Percentiles rank a stretch among this genome's conserved stretches.
Conservation (phyloP, 1,284 basidiomycete species). For the Cutaneotrichosporon arboriforme region DNA sequence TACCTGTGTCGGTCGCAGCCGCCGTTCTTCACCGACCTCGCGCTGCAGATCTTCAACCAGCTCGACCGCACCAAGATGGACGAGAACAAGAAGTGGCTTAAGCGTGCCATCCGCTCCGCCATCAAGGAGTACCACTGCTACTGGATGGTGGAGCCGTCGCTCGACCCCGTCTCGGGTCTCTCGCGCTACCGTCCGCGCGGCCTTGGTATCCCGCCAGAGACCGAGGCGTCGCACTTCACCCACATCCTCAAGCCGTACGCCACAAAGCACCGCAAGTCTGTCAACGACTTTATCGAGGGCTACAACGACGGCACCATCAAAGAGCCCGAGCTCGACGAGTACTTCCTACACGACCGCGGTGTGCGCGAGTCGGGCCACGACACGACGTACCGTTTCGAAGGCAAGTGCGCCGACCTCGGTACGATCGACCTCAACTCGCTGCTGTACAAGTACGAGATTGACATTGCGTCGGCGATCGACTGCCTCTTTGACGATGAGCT, state of each 20-base stretch:
- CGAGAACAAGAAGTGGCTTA: constrained; percentile 84
- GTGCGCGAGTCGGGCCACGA: constrained; percentile 95
- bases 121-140: constrained; percentile 99
- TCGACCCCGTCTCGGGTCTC: constrained; percentile 87
- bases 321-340: constrained; percentile 89
- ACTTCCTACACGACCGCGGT: constrained; percentile 93
- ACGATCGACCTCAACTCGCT: constrained; percentile 91
- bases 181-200: constrained; percentile 91
- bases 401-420: constrained; percentile 82
- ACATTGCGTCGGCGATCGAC: constrained; percentile 86
- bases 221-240: constrained; percentile 95
- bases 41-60: constrained; percentile 94
- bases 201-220: constrained; percentile 95
- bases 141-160: constrained; percentile 88
- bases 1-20: constrained; percentile 95
- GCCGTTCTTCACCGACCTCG: constrained; percentile 97
- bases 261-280: constrained; percentile 84
- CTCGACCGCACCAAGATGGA: constrained; percentile 77
- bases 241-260: constrained; percentile 95
- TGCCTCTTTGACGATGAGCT: constrained; percentile 90
- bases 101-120: constrained; percentile 88
- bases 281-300: constrained; percentile 93
- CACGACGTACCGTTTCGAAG: constrained; percentile 95
- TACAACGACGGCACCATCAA: constrained; percentile 81
- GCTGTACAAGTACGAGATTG: constrained; percentile 83